Base-by-base conservation (phyloP, 192 early-diverging fungal genomes). In the Coemansia sp. region DNA sequence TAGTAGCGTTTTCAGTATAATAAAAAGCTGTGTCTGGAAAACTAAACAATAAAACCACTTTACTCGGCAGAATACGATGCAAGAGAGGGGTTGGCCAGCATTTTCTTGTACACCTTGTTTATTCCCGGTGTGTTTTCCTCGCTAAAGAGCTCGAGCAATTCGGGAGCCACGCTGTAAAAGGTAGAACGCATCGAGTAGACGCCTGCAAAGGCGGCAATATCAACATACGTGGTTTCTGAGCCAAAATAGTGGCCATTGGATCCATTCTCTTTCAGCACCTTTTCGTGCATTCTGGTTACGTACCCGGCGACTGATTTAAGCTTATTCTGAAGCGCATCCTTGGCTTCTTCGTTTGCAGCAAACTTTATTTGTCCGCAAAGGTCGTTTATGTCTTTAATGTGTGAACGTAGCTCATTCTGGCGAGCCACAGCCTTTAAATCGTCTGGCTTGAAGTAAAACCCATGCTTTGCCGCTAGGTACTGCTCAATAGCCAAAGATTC, bases 161-260 rank as follows among this genome's bases (percentile, higher is more conserved):
- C 28, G 10, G 55, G 55, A 57, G n/a, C 6, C 55, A 57, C 12
- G 7, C 33, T 13, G n/a, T 7, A 18, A 57, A 31, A n/a, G 8
- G 26, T 15, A 7, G 28, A 34, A n/a, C 31, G 26, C 26, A 57
- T 10, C n/a, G 18, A 29, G n/a, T 7, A 12, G 0, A 57, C 7
- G 30, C 6, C 33, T 1, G 64, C 43, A 34, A 58, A 58, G 2
- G 49, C 8, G 3, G 40, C 37, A 48, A 66, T 15, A 59, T 86
- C 85, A 18, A 76, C 66, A 21, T 77, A 63, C 7, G 83, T 80
- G 1, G 49, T 69, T 33, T 66, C 51, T 33, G 66, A 61, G 39
- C 85, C 82, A 55, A 87, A 69, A 42, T 81, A 86, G 45, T 87
- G 85, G 0, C 86, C 84, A 26, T 81, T 87, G 23, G 69, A 64